Conservation (phyloP, 169 alveolate genomes). For the Perkinsus marinus region DNA sequence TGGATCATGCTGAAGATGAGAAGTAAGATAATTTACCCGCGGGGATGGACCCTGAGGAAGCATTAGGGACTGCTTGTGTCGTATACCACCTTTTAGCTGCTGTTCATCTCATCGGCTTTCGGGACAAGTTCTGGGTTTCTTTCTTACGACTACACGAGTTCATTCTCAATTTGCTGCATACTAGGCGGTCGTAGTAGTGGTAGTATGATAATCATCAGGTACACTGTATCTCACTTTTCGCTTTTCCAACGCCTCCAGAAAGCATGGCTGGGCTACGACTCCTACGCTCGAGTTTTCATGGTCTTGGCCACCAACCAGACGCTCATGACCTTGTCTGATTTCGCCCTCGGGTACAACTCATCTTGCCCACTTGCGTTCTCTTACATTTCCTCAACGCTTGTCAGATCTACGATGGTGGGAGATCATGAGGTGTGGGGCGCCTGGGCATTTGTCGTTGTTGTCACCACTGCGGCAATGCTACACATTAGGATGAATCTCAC, state of each 20-base stretch:
- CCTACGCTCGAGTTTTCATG: not conserved
- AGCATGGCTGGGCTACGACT: not conserved
- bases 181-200: too few species aligned
- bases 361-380: not conserved
- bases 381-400: not conserved
- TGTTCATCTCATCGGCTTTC: too few species aligned
- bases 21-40: too few species aligned
- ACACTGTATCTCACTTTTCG: not conserved
- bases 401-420: not conserved
- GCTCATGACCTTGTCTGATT: not conserved
- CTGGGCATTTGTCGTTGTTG: not conserved
- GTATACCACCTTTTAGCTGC: too few species aligned
- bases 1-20: not conserved
- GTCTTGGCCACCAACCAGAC: not conserved
- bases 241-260: not conserved
- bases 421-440: not conserved
- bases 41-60: too few species aligned
- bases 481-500: not conserved
- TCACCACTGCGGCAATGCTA: not conserved
- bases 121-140: too few species aligned
- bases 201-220: not conserved
- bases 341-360: not conserved
- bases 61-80: too few species aligned
- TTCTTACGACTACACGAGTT: too few species aligned
- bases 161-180: too few species aligned